phyloP scores from a whole-genome alignment of 1,139 yeast species.

The Blastobotrys raffinosifermentans region DNA sequence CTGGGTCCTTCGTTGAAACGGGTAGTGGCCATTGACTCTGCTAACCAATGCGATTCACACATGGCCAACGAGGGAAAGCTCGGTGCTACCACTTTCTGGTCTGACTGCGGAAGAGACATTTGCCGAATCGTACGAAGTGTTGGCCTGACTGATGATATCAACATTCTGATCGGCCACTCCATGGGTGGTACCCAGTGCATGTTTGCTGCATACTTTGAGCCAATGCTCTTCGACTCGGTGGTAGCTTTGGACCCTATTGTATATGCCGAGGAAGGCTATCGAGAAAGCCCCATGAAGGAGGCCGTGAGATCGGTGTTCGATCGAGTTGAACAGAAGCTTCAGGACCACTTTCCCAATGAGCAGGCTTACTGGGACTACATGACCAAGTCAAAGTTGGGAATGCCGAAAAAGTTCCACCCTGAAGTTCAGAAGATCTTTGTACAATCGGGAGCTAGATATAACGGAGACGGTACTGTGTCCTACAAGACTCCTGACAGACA shows the following conservation, averaged over 20 bases:
- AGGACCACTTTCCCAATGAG: conserved; percentile 30
- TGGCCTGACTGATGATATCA: conserved; percentile 28
- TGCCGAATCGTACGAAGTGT: conserved; percentile 46
- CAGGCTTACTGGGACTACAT: conserved; percentile 43
- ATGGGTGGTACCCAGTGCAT: conserved; percentile 60
- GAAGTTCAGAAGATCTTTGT: conserved; percentile 41
- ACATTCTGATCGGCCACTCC: conserved; percentile 66
- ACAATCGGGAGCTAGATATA: neutral
- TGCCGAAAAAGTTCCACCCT: conserved; percentile 44
- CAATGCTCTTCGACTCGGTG: conserved; percentile 49
- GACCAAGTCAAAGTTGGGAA: conserved; percentile 43
- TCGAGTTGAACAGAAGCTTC: conserved; percentile 15
- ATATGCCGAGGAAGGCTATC: conserved; percentile 1
- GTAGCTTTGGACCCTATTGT: conserved; percentile 60
- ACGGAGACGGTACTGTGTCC: conserved; percentile 32
- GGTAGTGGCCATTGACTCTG: conserved; percentile 51
- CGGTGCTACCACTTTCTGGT: conserved; percentile 55
- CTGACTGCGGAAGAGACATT: conserved; percentile 59
- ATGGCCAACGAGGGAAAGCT: conserved; percentile 46
- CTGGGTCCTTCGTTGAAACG: conserved; percentile 31
- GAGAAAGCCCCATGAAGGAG: neutral
- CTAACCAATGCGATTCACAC: conserved; percentile 64
- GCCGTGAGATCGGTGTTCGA: conserved; percentile 1
- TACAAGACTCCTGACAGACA: conserved; percentile 39
- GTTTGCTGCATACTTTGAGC: conserved; percentile 47